Percentiles rank a stretch among this genome's conserved stretches.
Conservation (phyloP, 495 filamentous ascomycete genomes). For the Penicillium fimorum region DNA sequence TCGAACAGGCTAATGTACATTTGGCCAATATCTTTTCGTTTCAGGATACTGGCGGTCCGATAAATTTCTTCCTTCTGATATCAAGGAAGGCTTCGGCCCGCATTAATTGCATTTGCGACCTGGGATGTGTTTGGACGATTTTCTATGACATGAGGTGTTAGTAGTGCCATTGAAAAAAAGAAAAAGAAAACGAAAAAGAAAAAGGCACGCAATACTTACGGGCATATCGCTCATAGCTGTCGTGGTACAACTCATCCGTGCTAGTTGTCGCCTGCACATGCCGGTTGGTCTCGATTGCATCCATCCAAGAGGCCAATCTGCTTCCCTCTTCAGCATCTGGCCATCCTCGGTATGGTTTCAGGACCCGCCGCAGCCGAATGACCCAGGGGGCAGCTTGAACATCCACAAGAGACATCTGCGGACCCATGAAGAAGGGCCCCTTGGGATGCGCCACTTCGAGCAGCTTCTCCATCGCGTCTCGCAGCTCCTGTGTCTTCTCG, state of each 20-base stretch:
- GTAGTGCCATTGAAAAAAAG: constrained; percentile 3
- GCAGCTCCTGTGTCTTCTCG: constrained; percentile 62
- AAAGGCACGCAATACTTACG: constrained; percentile 40
- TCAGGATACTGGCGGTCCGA: not conserved
- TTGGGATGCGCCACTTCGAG: constrained; percentile 65
- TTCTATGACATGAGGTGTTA: constrained; percentile 37
- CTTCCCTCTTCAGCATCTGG: constrained; percentile 65
- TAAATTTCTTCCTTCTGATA: not conserved
- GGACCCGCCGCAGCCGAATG: constrained; percentile 67
- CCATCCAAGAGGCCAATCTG: constrained; percentile 74
- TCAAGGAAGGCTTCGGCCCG: constrained; percentile 52
- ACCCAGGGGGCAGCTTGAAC: constrained; percentile 89
- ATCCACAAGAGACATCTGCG: constrained; percentile 73
- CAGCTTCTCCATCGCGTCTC: constrained; percentile 66
- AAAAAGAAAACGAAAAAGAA: too few species aligned
- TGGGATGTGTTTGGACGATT: constrained; percentile 61
- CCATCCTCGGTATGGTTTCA: constrained; percentile 81
- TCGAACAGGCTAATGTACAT: constrained; percentile 32
- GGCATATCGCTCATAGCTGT: constrained; percentile 67
- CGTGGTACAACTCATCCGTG: constrained; percentile 67
- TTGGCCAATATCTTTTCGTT: not conserved
- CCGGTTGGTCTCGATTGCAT: constrained; percentile 75
- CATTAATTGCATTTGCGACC: constrained; percentile 58
- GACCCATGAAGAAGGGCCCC: constrained; percentile 83
- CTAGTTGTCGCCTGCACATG: constrained; percentile 78